Evolutionary conservation across 768 basidiomycete species (phyloP).

Genomic region (Psilocybe cubensis): DNA sequence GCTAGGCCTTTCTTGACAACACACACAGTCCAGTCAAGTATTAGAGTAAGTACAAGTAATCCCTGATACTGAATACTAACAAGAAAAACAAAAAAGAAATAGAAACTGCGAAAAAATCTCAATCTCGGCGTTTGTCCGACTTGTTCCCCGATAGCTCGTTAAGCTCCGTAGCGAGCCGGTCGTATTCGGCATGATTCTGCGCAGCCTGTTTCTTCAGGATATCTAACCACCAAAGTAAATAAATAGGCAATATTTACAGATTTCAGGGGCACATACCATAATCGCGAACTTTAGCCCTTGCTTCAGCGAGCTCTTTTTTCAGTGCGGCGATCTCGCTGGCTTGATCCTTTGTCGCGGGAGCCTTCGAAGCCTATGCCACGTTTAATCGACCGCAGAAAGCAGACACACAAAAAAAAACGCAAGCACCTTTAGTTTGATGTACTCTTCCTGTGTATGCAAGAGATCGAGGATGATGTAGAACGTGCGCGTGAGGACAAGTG

Average conservation of each 20-base stretch:
- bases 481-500: constrained; percentile 89
- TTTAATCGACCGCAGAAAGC: no score
- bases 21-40: no score
- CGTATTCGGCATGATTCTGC: constrained; percentile 80
- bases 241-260: no score
- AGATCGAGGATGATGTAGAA: constrained; percentile 94
- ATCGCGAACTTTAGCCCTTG: constrained; percentile 64
- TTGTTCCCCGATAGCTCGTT: constrained; percentile 66
- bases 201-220: constrained; percentile 82
- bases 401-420: background rate
- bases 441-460: constrained; percentile 87
- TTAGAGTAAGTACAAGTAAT: no score
- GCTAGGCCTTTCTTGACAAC: no score
- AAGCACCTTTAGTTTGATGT: constrained; percentile 76
- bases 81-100: no score
- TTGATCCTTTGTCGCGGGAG: constrained; percentile 39
- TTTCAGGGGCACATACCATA: constrained; percentile 53
- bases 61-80: no score
- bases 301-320: constrained; percentile 64
- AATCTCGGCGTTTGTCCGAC: constrained; percentile 70
- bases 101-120: no score
- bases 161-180: constrained; percentile 78
- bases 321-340: constrained; percentile 65
- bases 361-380: no score
- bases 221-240: constrained; percentile 40